These are phyloP conservation scores for Populus euphratica DNA, from an alignment of 345 rosid genomes.

Conservation along the genomic window DNA sequence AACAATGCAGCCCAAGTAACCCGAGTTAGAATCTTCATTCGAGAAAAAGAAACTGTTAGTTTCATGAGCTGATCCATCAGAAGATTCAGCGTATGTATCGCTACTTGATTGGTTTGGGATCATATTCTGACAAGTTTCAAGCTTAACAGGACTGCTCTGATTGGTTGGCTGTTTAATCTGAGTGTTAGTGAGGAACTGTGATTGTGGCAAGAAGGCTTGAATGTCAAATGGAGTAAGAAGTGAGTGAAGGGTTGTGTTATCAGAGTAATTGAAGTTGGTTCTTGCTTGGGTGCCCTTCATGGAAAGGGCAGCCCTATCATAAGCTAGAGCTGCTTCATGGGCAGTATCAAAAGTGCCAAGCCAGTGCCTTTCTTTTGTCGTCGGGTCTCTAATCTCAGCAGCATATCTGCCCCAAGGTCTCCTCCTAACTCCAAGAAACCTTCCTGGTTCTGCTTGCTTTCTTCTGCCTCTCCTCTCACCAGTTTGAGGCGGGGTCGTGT, in stretches of 20 bases:
- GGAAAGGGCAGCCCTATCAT: too few relatives aligned
- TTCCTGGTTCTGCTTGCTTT: constrained; percentile 81
- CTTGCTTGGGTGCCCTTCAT: constrained; percentile 94
- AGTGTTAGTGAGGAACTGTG: constrained; percentile 20
- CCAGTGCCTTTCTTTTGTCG: too few relatives aligned
- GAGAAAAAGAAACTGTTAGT: constrained; percentile 42
- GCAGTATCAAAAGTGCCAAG: too few relatives aligned
- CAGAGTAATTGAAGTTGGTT: constrained; percentile 77
- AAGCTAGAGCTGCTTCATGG: too few relatives aligned
- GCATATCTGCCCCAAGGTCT: constrained; percentile 98
- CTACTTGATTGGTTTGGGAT: constrained; percentile 14
- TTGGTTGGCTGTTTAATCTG: constrained; percentile 13
- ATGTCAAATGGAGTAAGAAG: constrained; percentile 46
- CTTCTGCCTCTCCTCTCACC: constrained; percentile 76
- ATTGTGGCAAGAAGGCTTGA: constrained; percentile 45
- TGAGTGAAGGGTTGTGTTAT: constrained; percentile 38
- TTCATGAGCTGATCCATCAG: constrained; percentile 37
- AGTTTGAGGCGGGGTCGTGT: constrained; percentile 41
- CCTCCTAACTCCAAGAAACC: constrained; percentile 85
- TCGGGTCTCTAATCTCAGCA: too few relatives aligned
- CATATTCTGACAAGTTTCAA: constrained; percentile 18
- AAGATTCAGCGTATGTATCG: constrained; percentile 32
- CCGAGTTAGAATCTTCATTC: constrained; percentile 50
- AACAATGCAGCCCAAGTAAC: constrained; percentile 89
- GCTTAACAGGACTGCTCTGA: constrained; percentile 17